Evolutionary conservation across 805 yeast species (phyloP).

Genomic region (Yamadazyma scolyti): DNA sequence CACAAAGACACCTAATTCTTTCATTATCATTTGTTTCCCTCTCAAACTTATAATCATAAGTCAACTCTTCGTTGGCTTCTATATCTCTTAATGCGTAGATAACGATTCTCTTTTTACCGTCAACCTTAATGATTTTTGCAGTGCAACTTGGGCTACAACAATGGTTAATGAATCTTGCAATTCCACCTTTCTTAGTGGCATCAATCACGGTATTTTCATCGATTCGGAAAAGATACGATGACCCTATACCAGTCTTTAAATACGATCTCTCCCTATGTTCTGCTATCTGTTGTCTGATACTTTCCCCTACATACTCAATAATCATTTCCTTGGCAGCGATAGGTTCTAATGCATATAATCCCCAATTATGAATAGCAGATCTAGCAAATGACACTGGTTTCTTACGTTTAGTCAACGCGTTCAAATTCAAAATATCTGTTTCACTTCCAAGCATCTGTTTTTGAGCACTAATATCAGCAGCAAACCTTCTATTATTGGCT

Average conservation of each 20-base stretch:
- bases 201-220: constrained; percentile 95
- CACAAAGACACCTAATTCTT: constrained; percentile 88
- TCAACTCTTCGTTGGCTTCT: constrained; percentile 83
- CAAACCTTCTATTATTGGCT: constrained; percentile 82
- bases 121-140: constrained; percentile 93
- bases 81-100: constrained; percentile 90
- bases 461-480: constrained; percentile 83
- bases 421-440: constrained; percentile 75
- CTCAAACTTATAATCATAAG: constrained; percentile 95
- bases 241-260: constrained; percentile 88
- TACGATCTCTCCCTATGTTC: constrained; percentile 87
- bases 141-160: constrained; percentile 98
- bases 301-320: constrained; percentile 95
- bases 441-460: constrained; percentile 75
- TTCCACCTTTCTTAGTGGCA: constrained; percentile 96
- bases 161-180: constrained; percentile 94
- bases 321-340: constrained; percentile 97
- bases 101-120: constrained; percentile 89
- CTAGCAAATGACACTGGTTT: constrained; percentile 96
- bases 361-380: constrained; percentile 98
- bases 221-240: constrained; percentile 86
- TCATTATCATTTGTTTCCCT: constrained; percentile 86
- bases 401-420: constrained; percentile 83
- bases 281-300: constrained; percentile 89
- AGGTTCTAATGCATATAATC: constrained; percentile 90